These are phyloP conservation scores for Rhizopogon salebrosus DNA, from an alignment of 768 basidiomycete genomes.

Conservation along the genomic window DNA sequence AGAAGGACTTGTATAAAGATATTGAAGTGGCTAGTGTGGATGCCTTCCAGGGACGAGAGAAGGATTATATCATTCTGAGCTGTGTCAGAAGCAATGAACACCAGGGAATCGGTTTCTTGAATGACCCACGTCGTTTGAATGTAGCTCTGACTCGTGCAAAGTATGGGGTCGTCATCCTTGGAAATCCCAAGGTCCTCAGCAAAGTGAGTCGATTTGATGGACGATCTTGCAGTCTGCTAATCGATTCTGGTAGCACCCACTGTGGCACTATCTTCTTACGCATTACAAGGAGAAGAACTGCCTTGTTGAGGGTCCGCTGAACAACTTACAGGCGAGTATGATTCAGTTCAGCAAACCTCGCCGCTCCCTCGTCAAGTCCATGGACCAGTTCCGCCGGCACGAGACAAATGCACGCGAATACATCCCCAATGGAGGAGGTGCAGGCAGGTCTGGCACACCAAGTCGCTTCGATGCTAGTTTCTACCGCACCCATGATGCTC, in stretches of 20 bases:
- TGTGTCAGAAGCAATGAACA: conserved; percentile 99
- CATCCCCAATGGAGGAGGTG: conserved; percentile 31
- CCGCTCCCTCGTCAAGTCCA: conserved; percentile 79
- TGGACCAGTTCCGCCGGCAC: conserved; percentile 91
- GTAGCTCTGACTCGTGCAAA: conserved; percentile 97
- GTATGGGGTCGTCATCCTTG: conserved; percentile 97
- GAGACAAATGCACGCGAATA: conserved; percentile 89
- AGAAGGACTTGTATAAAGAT: conserved; percentile 99
- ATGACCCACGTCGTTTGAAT: conserved; percentile 93
- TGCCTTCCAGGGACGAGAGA: conserved; percentile 98
- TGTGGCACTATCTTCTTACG: conserved; percentile 97
- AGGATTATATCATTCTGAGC: conserved; percentile 98
- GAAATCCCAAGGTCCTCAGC: conserved; percentile 99
- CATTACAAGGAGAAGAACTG: conserved; percentile 96
- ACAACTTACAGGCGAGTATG: conserved; percentile 96
- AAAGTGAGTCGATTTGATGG: conserved; percentile 57
- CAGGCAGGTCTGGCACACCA: conserved; percentile 75
- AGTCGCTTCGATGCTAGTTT: conserved; percentile 95
- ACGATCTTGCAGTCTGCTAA: conserved; percentile 5
- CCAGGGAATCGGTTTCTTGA: conserved; percentile 98
- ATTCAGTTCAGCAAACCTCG: conserved; percentile 99
- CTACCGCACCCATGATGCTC: conserved; percentile 91
- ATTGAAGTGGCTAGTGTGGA: conserved; percentile 99
- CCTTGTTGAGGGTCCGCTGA: conserved; percentile 94
- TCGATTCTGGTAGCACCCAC: conserved; percentile 66